Base-by-base conservation (phyloP, 2,329 filamentous ascomycete species). In the Pseudocercospora fijiensis region DNA sequence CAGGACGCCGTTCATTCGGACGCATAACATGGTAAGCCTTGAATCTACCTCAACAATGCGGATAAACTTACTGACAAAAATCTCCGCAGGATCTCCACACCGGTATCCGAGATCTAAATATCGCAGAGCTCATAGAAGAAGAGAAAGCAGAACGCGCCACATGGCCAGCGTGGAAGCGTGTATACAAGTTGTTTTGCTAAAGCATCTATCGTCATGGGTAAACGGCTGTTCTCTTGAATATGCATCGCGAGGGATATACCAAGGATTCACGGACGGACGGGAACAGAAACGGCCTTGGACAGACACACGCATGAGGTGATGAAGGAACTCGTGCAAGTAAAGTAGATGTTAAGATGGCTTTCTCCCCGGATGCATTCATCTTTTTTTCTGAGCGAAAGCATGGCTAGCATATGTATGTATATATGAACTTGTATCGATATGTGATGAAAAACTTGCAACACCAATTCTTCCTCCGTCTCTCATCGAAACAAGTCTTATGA, bases 21-120 rank as follows among this genome's bases (percentile, higher is more conserved):
- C 84, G 33, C 81, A 83, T 57, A 89, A 96, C 67, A 96, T 97
- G 88, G 62, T 64, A 57, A 60, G 57, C 59, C 16, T 8, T 11
- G 1, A 3, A 8, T 9, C 11, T 16, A n/a, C 18, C n/a, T 3
- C 30, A 8, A 24, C 4, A 16, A 30, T 0, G 8, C 3, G 11
- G 37, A 4, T 9, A n/a, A 5, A 41, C 37, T 41, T 20, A 24
- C 22, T 26, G 20, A 47, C 33, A n/a, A 47, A 22, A n/a, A 7
- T 18, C 41, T 41, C 45, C 49, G 18, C 43, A 51, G 27, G 93
- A 97, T 77, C 79, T 97, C 66, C 86, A 89, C 64, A 96, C 92
- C 0, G 94, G 94, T 2, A 86, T 92, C 27, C 83, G 93, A 26
- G 92, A 96, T 73, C 85, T 97, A 63, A 93, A 96, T 75, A 79